Base-by-base conservation (phyloP, 805 yeast species). In the Wickerhamiella australiensis region DNA sequence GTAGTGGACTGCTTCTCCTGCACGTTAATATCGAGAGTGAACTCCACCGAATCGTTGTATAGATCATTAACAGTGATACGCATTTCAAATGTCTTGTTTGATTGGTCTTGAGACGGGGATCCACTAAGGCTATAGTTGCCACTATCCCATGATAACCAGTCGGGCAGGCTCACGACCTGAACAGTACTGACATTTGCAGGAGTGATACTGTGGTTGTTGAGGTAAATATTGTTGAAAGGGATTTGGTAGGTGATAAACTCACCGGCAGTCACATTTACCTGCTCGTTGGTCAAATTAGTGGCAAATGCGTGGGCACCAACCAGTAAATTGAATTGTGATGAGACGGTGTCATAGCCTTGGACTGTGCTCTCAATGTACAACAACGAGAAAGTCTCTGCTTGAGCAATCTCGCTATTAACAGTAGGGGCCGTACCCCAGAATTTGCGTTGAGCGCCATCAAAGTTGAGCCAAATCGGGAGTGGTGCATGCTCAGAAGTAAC, bases 281-380 rank as follows among this genome's bases (percentile, higher is more conserved):
- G 65, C 1, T 77, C 71, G 44, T 74, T 72, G 52, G 82, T 76
- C 35, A 78, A 61, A 20, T 79, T 70, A 1, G 92, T 80, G 35
- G 86, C 73, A 54, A 92, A 72, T 54, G 76, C 80, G 63, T 92
- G 96, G 8, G 94, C 95, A 38, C 98, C 98, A 33, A 90, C 82
- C 22, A 82, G 68, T 33, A 92, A 68, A 52, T 77, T 71, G 67
- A 92, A 92, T 26, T 74, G 66, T 2, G 83, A 80, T 55, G 73
- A 78, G 3, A 79, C 80, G 15, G 84, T 87, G 1, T 92, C 68
- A 61, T 63, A 87, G 1, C 94, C 95, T 22, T 65, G 65, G 59
- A 78, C 77, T 59, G 87, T 95, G 1, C 94, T 71, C 1, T 88
- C 96, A 50, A 87, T 78, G 56, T 88, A 73, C 41, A 78, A 71